A percentile compares a stretch with the other conserved stretches of the same genome.
phyloP scores from a whole-genome alignment of 805 yeast species.

The Candida khao-thaluensis region DNA sequence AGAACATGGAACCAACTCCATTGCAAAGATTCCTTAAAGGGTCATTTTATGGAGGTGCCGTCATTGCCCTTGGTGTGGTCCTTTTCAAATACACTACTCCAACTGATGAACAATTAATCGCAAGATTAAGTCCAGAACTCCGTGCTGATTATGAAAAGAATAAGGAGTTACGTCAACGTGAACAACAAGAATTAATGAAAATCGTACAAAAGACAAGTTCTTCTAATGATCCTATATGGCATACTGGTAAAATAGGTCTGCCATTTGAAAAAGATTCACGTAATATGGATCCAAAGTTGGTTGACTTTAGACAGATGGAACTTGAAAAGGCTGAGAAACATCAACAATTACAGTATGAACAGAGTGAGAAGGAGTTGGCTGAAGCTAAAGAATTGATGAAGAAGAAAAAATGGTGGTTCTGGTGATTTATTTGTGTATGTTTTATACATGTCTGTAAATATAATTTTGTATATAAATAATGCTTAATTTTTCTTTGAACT shows the following conservation, averaged over 20 bases:
- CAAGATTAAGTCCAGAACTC: constrained; percentile 77
- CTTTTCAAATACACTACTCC: constrained; percentile 77
- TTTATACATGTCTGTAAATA: too few species aligned
- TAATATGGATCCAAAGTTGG: constrained; percentile 33
- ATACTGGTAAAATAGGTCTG: constrained; percentile 63
- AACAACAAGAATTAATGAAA: constrained; percentile 68
- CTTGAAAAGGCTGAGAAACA: constrained; percentile 43
- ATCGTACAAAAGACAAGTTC: constrained; percentile 62
- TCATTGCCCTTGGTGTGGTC: constrained; percentile 71
- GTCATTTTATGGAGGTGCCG: constrained; percentile 58
- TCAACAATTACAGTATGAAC: constrained; percentile 35
- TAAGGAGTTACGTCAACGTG: constrained; percentile 58
- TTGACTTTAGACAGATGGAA: constrained; percentile 48
- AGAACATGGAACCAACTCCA: constrained; percentile 9
- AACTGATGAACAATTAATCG: constrained; percentile 75
- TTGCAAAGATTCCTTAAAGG: constrained; percentile 65
- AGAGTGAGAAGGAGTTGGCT: constrained; percentile 28
- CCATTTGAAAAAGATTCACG: constrained; percentile 61
- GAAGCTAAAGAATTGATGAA: constrained; percentile 27
- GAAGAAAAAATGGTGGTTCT: constrained; percentile 23
- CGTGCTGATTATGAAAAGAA: constrained; percentile 71
- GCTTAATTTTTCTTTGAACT: too few species aligned
- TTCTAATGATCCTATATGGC: constrained; percentile 81
- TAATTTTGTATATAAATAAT: too few species aligned
- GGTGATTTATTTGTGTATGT: constrained; percentile 9